Evolutionary conservation across 1,284 basidiomycete genomes (phyloP).

Genomic region (Puccinia hordei): DNA sequence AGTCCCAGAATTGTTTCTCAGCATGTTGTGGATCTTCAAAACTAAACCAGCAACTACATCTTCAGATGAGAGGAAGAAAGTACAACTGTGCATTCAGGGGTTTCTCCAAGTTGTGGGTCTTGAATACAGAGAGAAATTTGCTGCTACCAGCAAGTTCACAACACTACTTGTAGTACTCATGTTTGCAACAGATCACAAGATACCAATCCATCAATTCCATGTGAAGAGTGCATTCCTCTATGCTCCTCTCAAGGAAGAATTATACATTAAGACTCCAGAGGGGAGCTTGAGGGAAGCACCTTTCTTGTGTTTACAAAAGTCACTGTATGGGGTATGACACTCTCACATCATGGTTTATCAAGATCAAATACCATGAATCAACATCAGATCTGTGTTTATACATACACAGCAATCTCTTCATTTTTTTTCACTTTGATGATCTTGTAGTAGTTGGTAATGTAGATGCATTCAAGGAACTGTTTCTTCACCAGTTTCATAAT

Average conservation of each 20-base stretch:
- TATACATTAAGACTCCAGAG: conserved; percentile 60
- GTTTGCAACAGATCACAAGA: neutral
- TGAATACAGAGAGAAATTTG: conserved; percentile 4
- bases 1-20: neutral
- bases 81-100: conserved; percentile 4
- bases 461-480: neutral
- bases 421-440: neutral
- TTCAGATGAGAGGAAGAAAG: neutral
- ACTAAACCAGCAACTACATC: neutral
- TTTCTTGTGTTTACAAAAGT: neutral
- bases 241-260: no score
- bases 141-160: neutral
- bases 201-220: conserved; percentile 59
- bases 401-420: neutral
- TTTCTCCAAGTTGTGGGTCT: neutral
- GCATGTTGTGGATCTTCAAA: conserved; percentile 4
- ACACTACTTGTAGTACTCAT: neutral
- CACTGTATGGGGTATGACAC: conserved; percentile 4
- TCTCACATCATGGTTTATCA: neutral
- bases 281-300: neutral
- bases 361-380: neutral
- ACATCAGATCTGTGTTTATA: neutral
- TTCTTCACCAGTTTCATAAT: neutral
- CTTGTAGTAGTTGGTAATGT: neutral
- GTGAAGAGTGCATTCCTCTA: conserved; percentile 60